phyloP scores from a whole-genome alignment of 2,329 filamentous ascomycete genomes.

The Penicillium verrucosum region DNA sequence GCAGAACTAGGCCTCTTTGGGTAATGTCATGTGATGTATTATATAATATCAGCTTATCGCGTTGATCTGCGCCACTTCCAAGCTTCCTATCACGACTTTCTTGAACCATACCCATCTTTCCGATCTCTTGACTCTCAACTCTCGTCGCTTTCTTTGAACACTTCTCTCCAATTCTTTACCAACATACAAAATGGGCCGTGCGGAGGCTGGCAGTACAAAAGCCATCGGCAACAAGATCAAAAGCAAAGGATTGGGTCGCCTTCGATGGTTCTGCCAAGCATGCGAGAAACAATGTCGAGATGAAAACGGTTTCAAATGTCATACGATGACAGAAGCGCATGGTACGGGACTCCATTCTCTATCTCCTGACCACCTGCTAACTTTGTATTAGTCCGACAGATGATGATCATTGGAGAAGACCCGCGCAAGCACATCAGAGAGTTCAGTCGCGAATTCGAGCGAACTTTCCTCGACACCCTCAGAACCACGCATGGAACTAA shows the following conservation, averaged over 20 bases:
- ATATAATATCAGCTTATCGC: constrained; percentile 1
- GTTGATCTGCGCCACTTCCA: background rate
- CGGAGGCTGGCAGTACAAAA: constrained; percentile 90
- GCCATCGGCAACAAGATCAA: constrained; percentile 89
- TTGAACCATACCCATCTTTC: background rate
- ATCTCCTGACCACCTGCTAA: background rate
- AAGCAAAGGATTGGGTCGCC: constrained; percentile 63
- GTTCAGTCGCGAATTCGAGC: constrained; percentile 76
- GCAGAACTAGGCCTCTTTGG: too few relatives aligned
- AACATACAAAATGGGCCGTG: constrained; percentile 71
- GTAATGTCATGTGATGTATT: background rate
- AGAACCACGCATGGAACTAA: constrained; percentile 88
- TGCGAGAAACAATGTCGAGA: constrained; percentile 66
- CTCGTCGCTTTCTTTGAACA: background rate
- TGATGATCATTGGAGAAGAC: constrained; percentile 83
- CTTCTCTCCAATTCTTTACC: background rate
- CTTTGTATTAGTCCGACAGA: constrained; percentile 63
- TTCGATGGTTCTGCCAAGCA: constrained; percentile 88
- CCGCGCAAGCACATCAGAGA: constrained; percentile 78
- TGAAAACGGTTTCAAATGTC: constrained; percentile 86
- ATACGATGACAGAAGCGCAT: constrained; percentile 49
- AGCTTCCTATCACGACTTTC: background rate
- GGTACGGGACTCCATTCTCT: background rate
- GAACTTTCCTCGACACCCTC: constrained; percentile 73
- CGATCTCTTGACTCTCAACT: background rate